phyloP scores from a whole-genome alignment of 75 land plant genomes.

The Ceratopteris richardii region DNA sequence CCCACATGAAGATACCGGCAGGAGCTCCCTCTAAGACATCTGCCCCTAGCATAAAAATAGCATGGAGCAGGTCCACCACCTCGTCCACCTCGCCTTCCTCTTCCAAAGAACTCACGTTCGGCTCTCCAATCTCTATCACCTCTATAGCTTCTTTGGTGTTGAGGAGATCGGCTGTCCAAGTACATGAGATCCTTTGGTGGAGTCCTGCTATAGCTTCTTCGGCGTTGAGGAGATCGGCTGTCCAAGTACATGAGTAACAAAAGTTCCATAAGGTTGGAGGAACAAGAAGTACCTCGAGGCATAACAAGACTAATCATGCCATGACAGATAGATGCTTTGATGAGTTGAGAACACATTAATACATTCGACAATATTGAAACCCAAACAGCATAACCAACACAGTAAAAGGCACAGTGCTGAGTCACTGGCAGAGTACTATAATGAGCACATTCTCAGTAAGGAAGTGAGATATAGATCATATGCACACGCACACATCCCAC shows the following conservation, averaged over 20 bases:
- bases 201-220: constrained; percentile 53
- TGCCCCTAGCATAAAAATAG: neutral
- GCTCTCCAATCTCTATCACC: constrained; percentile 16
- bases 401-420: neutral
- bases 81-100: constrained; percentile 12
- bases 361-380: neutral
- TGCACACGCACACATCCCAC: too few species aligned
- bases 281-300: neutral
- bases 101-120: constrained; percentile 9
- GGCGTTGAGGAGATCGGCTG: constrained; percentile 57
- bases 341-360: neutral
- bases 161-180: constrained; percentile 53
- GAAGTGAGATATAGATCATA: too few species aligned
- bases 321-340: too few species aligned
- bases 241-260: neutral
- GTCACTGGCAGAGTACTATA: too few species aligned
- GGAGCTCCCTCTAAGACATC: constrained; percentile 4
- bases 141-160: constrained; percentile 21
- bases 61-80: constrained; percentile 10
- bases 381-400: neutral
- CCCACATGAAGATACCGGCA: constrained; percentile 3
- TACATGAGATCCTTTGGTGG: constrained; percentile 36
- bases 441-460: too few species aligned
- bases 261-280: neutral
- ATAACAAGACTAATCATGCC: neutral